Conservation (phyloP, 306 rosid genomes). For the Astragalus membranaceus region DNA sequence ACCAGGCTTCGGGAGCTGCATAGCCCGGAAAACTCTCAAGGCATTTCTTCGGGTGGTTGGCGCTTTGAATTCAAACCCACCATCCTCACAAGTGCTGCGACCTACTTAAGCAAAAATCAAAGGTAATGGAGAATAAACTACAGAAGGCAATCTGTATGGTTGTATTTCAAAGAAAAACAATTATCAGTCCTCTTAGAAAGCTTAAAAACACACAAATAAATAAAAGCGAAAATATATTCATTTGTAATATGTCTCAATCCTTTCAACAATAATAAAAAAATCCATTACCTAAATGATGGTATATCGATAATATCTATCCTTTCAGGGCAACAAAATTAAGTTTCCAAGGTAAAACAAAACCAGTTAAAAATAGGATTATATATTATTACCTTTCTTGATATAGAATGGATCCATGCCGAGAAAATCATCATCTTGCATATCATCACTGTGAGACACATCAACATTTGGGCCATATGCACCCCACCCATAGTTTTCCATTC, state of each 20-base stretch:
- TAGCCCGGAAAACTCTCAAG: constrained; percentile 75
- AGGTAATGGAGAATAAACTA: neutral
- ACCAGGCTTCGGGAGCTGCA: constrained; percentile 97
- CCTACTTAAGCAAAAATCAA: constrained; percentile 36
- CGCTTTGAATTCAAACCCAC: constrained; percentile 65
- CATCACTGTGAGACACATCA: constrained; percentile 27
- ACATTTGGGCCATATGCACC: constrained; percentile 35
- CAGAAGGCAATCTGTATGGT: neutral
- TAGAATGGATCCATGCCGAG: constrained; percentile 78
- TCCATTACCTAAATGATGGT: neutral
- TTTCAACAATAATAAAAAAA: neutral
- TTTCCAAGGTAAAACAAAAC: neutral
- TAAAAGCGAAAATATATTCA: neutral
- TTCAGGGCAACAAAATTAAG: neutral
- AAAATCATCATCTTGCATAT: constrained; percentile 29
- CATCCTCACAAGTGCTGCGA: constrained; percentile 33
- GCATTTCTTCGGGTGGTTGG: constrained; percentile 82
- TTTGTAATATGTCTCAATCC: neutral
- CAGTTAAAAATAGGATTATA: neutral
- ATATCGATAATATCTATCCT: neutral
- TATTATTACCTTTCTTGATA: constrained; percentile 59
- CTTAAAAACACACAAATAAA: neutral
- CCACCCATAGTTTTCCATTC: constrained; percentile 69
- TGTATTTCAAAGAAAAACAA: neutral
- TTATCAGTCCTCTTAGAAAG: neutral